Conservation (phyloP, 192 early-diverging fungal species). For the Coemansia sp. region DNA sequence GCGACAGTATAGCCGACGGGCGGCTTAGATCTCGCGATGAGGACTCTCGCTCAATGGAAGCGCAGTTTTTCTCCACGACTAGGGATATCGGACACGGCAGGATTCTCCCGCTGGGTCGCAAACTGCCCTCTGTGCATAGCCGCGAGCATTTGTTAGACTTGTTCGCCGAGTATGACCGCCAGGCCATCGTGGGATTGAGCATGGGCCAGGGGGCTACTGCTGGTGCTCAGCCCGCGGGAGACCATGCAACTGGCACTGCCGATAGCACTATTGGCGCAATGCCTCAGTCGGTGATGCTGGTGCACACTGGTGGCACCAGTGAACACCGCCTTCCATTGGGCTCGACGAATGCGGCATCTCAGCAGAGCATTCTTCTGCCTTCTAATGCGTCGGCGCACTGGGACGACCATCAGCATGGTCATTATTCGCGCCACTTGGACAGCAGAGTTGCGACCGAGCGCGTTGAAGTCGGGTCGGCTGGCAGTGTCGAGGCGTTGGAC, state of each 20-base stretch:
- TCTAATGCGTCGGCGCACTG: slow-evolving; percentile 24
- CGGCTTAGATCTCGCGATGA: slow-evolving; percentile 6
- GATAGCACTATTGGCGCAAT: neutral
- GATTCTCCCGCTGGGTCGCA: slow-evolving; percentile 5
- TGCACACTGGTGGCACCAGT: neutral
- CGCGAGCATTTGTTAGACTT: slow-evolving; percentile 28
- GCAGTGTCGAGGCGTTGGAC: slow-evolving; percentile 21
- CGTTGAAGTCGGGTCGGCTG: slow-evolving; percentile 2
- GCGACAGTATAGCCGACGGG: slow-evolving; percentile 1
- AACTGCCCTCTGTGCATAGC: slow-evolving; percentile 1
- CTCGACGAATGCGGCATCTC: neutral
- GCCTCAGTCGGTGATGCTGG: neutral
- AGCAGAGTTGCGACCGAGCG: neutral
- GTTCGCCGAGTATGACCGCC: slow-evolving; percentile 38
- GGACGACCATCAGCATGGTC: slow-evolving; percentile 12
- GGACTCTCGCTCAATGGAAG: slow-evolving; percentile 6
- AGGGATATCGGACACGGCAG: slow-evolving; percentile 25
- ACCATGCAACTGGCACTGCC: neutral
- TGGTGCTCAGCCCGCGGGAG: neutral
- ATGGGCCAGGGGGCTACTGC: neutral
- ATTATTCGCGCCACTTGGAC: slow-evolving; percentile 1
- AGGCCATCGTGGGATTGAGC: slow-evolving; percentile 26
- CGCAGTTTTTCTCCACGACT: neutral
- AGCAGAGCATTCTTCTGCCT: slow-evolving; percentile 10
- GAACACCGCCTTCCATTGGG: slow-evolving; percentile 7